These are phyloP conservation scores for Metschnikowia reukaufii DNA, from an alignment of 805 yeast genomes.

Conservation along the genomic window DNA sequence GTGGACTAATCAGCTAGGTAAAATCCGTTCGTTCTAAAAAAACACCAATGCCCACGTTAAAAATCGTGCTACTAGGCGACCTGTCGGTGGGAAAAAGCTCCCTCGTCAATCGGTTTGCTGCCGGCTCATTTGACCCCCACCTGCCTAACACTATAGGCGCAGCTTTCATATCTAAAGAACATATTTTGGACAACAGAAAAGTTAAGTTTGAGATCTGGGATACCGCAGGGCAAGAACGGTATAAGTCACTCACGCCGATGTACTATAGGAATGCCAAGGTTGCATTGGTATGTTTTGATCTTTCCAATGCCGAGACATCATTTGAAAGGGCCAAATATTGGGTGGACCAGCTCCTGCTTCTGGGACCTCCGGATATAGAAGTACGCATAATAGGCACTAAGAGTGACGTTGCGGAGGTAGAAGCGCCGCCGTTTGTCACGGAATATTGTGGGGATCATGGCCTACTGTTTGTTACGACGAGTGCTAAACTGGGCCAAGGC, in stretches of 20 bases:
- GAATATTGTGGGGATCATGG: constrained; percentile 21
- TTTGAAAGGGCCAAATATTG: constrained; percentile 80
- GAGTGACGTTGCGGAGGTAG: constrained; percentile 53
- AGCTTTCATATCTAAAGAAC: constrained; percentile 82
- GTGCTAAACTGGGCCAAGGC: constrained; percentile 73
- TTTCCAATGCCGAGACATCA: constrained; percentile 47
- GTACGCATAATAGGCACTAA: constrained; percentile 79
- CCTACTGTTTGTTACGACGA: constrained; percentile 42
- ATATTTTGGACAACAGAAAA: constrained; percentile 37
- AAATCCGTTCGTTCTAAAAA: too few relatives aligned
- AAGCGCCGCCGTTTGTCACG: constrained; percentile 8
- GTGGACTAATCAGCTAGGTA: too few relatives aligned
- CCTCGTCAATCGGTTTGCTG: constrained; percentile 75
- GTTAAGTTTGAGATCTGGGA: constrained; percentile 81
- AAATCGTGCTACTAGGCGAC: constrained; percentile 50
- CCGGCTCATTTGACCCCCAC: constrained; percentile 68
- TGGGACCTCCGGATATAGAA: constrained; percentile 26
- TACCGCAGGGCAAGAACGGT: constrained; percentile 85
- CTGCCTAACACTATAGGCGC: constrained; percentile 98
- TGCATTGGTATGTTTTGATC: constrained; percentile 87
- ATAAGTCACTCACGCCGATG: constrained; percentile 46
- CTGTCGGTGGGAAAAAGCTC: constrained; percentile 69
- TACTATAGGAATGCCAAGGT: constrained; percentile 43
- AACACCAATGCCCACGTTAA: constrained; percentile 19
- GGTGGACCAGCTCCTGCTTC: constrained; percentile 70